Base-by-base conservation (phyloP, 2,329 filamentous ascomycete species). In the Fusarium graminum region DNA sequence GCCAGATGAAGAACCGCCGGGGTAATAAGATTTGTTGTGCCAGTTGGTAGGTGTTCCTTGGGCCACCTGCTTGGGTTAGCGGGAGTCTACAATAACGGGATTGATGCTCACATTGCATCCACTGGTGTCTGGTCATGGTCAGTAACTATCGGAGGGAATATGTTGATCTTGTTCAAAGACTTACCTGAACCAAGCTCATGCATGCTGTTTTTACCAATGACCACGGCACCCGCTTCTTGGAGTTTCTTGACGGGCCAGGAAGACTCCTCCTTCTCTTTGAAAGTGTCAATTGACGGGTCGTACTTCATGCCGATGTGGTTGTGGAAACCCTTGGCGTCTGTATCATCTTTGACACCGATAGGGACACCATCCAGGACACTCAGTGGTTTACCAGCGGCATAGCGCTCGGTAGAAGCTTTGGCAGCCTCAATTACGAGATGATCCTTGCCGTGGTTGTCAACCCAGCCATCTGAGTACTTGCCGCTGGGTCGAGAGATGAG, bases 321-420 rank as follows among this genome's bases (percentile, higher is more conserved):
- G 49, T 86, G 84, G 74, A 93, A 94, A 14, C 91, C 92, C 65
- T 87, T 83, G 30, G 93, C 81, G 65, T 90, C 84, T 16, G 90
- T 84, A 72, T 97, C 92, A 73, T 96, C 93, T 79, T 97, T 97
- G 70, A 95, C 86, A 0, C 90, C 91, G 46, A 96, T 86, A 0
- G 93, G 93, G 1, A 97, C 87, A 13, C 93, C 93, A 72, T 97
- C 93, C 9, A 97, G 80, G 7, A 92, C 80, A 13, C 92, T 84
- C 16, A 93, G 76, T 1, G 88, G 84, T 63, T 84, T 83, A 0
- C 91, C 90, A 16, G 83, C 80, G 58, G 87, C 86, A 77, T 91
- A 97, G 43, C 93, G 83, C 73, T 86, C 82, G 0, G 92, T 91
- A 2, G 92, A 95, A 9, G 86, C 90, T 69, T 84, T 84, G 0